Conservation (phyloP, 768 basidiomycete species). For the Tulasnella sp. region DNA sequence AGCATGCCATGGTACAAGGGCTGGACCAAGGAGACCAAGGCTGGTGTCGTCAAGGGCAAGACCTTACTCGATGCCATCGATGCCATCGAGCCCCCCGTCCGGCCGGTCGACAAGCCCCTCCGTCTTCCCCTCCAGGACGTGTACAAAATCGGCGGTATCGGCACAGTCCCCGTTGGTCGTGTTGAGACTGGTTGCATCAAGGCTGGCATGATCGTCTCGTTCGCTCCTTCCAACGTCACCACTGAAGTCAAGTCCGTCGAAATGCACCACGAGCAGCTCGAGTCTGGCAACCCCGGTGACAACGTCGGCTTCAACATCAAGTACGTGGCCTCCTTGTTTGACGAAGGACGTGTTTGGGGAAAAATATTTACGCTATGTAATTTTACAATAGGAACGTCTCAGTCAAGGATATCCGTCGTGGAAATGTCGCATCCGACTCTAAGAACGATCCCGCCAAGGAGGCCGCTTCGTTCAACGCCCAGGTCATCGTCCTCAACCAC, state of each 20-base stretch:
- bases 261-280: constrained; percentile 99
- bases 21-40: constrained; percentile 95
- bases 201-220: constrained; percentile 97
- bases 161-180: constrained; percentile 99
- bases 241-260: constrained; percentile 99
- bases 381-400: constrained; percentile 75
- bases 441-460: constrained; percentile 99
- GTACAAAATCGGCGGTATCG: constrained; percentile 99
- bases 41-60: constrained; percentile 90
- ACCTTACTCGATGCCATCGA: constrained; percentile 99
- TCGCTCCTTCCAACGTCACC: constrained; percentile 95
- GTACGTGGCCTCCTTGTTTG: constrained; percentile 42
- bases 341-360: no score
- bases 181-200: constrained; percentile 99
- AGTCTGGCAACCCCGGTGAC: constrained; percentile 91
- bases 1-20: constrained; percentile 99
- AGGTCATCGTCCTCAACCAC: constrained; percentile 99
- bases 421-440: constrained; percentile 98
- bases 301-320: constrained; percentile 99
- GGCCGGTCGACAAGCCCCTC: constrained; percentile 99
- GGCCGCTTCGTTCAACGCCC: constrained; percentile 97
- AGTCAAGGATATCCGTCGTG: constrained; percentile 99
- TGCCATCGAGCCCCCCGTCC: constrained; percentile 93
- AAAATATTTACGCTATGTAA: no score
- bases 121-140: constrained; percentile 99